A percentile compares a stretch with the other conserved stretches of the same genome.
These are phyloP conservation scores for Trypanosoma avium DNA, from an alignment of 208 protist genomes.

Conservation along the genomic window DNA sequence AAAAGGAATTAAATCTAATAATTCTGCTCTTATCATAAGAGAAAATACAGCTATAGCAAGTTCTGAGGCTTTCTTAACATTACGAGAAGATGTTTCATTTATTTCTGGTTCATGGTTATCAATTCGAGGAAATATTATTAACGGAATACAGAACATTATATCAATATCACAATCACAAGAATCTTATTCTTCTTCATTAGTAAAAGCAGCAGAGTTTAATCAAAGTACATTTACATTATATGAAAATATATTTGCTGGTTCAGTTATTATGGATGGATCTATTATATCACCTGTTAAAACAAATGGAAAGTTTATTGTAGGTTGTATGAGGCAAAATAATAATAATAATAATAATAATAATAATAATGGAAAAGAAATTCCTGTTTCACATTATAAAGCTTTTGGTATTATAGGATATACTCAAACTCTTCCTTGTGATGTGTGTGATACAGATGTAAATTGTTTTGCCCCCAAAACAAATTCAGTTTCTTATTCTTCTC, in stretches of 20 bases:
- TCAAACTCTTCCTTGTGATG: not conserved
- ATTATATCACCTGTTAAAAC: not conserved
- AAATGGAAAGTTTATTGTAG: not conserved
- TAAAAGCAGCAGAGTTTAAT: not conserved
- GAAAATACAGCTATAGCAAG: not conserved
- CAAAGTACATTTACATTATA: not conserved
- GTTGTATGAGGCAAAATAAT: not conserved
- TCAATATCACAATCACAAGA: slow-evolving; percentile 1
- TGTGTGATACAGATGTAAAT: not conserved
- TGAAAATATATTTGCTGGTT: not conserved
- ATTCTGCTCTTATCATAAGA: not conserved
- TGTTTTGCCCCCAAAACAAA: not conserved
- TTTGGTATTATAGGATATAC: not conserved
- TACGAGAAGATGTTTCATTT: not conserved
- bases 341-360: no score
- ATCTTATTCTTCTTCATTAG: no score
- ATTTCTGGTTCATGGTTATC: not conserved
- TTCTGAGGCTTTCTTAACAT: not conserved
- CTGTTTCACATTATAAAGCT: not conserved
- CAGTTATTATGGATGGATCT: not conserved
- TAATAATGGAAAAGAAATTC: not conserved
- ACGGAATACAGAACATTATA: not conserved
- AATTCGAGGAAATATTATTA: not conserved
- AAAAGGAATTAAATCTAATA: not conserved
- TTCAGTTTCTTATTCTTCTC: not conserved